Conservation (phyloP, 129 eudicot species). For the Ambrosia trifida region DNA sequence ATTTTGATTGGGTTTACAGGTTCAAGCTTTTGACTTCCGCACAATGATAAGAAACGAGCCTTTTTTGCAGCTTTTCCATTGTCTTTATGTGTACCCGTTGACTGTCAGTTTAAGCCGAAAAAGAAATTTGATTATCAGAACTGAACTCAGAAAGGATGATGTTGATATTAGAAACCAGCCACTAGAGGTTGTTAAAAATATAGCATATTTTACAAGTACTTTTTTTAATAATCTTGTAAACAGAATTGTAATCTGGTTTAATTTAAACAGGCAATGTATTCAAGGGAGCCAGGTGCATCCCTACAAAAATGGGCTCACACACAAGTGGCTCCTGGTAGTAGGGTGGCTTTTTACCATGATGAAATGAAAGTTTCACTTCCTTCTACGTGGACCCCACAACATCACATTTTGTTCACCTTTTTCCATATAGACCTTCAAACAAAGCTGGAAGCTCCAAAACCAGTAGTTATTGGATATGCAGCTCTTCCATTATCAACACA, state of each 20-base stretch:
- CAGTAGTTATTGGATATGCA: constrained; percentile 94
- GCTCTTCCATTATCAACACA: constrained; percentile 86
- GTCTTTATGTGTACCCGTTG: constrained; percentile 96
- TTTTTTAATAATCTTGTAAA: not conserved
- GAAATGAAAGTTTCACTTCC: constrained; percentile 96
- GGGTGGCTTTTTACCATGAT: constrained; percentile 94
- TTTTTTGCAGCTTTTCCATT: constrained; percentile 93
- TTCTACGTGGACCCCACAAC: constrained; percentile 85
- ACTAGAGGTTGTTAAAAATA: constrained; percentile 60
- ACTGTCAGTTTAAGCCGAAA: constrained; percentile 89
- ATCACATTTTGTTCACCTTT: constrained; percentile 93
- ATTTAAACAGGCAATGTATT: constrained; percentile 71
- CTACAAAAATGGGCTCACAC: constrained; percentile 84
- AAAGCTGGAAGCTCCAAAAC: constrained; percentile 95
- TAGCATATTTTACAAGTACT: not conserved
- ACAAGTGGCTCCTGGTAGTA: constrained; percentile 92
- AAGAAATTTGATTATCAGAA: constrained; percentile 88
- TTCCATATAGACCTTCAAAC: constrained; percentile 96
- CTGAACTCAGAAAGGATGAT: constrained; percentile 94
- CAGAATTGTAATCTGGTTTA: constrained; percentile 3
- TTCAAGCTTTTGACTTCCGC: constrained; percentile 97
- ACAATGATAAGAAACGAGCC: constrained; percentile 92
- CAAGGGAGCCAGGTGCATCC: constrained; percentile 83
- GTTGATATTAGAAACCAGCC: constrained; percentile 75
- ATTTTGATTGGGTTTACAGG: constrained; percentile 44